Conservation (phyloP, 371 early-diverging fungal species). For the Capillidium heterosporum region DNA sequence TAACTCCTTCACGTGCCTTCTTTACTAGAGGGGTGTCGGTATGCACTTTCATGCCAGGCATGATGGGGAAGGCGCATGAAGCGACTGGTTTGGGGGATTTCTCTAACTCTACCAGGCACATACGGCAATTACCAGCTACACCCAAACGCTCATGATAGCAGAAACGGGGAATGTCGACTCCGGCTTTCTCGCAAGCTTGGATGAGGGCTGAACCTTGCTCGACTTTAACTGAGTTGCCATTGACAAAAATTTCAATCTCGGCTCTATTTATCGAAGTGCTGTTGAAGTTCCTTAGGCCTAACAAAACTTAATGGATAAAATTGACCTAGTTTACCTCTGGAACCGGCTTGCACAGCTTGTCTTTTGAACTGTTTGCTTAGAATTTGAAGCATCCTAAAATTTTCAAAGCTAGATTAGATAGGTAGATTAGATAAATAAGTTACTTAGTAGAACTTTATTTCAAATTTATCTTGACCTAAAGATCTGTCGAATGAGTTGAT, state of each 20-base stretch:
- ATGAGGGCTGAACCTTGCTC: conserved; percentile 88
- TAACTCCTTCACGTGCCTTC: conserved; percentile 95
- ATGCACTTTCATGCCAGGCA: conserved; percentile 92
- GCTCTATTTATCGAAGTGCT: neutral
- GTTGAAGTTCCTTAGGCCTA: too few relatives aligned
- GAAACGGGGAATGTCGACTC: conserved; percentile 84
- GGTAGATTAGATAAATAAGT: too few relatives aligned
- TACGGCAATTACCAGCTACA: conserved; percentile 96
- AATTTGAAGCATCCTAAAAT: too few relatives aligned
- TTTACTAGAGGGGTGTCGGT: conserved; percentile 86
- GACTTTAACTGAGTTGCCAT: conserved; percentile 77
- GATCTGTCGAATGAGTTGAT: too few relatives aligned
- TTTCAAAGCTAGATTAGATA: too few relatives aligned
- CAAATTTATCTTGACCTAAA: too few relatives aligned
- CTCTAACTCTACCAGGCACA: conserved; percentile 96
- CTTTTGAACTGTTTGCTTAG: too few relatives aligned
- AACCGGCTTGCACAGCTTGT: too few relatives aligned
- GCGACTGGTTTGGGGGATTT: conserved; percentile 90
- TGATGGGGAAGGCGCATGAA: conserved; percentile 92
- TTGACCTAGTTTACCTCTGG: too few relatives aligned
- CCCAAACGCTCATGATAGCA: conserved; percentile 93
- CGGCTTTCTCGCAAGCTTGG: conserved; percentile 90
- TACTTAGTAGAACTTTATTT: too few relatives aligned
- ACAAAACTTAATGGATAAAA: too few relatives aligned
- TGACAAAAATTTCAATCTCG: conserved; percentile 72